These are phyloP conservation scores for Colletotrichum orbiculare DNA, from an alignment of 2,329 filamentous ascomycete species.

Conservation along the genomic window DNA sequence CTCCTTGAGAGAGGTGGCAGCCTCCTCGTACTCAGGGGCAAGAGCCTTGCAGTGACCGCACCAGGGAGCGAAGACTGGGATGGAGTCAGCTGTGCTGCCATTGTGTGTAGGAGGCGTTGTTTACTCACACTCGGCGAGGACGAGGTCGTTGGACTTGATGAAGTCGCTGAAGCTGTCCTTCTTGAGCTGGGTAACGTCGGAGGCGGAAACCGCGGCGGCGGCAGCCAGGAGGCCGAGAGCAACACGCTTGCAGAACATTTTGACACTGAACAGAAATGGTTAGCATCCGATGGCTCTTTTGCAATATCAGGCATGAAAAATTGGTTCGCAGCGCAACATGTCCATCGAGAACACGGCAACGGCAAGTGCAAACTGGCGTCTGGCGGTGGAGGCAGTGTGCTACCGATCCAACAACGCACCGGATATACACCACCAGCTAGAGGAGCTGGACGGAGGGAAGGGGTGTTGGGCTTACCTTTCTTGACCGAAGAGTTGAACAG, in stretches of 20 bases:
- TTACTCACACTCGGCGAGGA: slow-evolving; percentile 91
- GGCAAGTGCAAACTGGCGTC: too few relatives aligned
- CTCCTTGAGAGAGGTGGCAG: slow-evolving; percentile 85
- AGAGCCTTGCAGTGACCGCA: slow-evolving; percentile 99
- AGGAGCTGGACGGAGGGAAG: background rate
- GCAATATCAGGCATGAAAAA: background rate
- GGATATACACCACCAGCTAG: background rate
- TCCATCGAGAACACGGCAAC: too few relatives aligned
- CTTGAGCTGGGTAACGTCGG: slow-evolving; percentile 86
- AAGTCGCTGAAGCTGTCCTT: slow-evolving; percentile 90
- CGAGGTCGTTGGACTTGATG: slow-evolving; percentile 85
- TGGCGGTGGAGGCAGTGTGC: background rate
- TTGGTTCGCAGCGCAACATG: background rate
- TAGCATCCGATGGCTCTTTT: background rate
- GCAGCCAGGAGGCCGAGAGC: slow-evolving; percentile 66
- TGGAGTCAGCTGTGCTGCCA: slow-evolving; percentile 47
- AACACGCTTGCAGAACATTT: slow-evolving; percentile 63
- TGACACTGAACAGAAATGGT: slow-evolving; percentile 39
- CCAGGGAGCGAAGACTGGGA: slow-evolving; percentile 90
- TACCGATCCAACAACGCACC: background rate
- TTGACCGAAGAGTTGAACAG: slow-evolving; percentile 32
- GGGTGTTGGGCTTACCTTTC: slow-evolving; percentile 29
- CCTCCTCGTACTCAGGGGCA: slow-evolving; percentile 90
- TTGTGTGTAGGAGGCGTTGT: slow-evolving; percentile 35
- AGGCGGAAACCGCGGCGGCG: slow-evolving; percentile 68